phyloP scores from a whole-genome alignment of 352 stramenopile species.

The Phytophthora macrochlamydospora region DNA sequence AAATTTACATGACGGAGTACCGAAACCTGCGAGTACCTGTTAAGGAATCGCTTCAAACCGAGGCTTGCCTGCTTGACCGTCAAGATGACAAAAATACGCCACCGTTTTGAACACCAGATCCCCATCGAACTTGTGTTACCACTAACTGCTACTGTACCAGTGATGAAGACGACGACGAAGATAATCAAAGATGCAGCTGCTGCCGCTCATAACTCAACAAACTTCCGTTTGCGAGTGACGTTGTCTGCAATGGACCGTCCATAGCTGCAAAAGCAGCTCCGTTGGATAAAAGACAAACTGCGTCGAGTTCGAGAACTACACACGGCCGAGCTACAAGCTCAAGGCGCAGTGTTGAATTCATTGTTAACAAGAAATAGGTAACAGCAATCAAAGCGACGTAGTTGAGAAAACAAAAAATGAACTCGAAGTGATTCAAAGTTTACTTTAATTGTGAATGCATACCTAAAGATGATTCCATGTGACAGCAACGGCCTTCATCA shows the following conservation, averaged over 20 bases:
- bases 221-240: background rate
- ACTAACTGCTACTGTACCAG: slow-evolving; percentile 19
- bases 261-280: slow-evolving; percentile 24
- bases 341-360: slow-evolving; percentile 27
- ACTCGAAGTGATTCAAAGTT: too few species aligned
- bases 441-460: too few species aligned
- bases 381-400: too few species aligned
- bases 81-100: slow-evolving; percentile 29
- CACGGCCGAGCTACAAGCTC: slow-evolving; percentile 38
- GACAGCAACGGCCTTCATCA: too few species aligned
- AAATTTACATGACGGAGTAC: slow-evolving; percentile 11
- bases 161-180: slow-evolving; percentile 26
- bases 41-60: slow-evolving; percentile 35
- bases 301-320: slow-evolving; percentile 35
- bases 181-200: slow-evolving; percentile 4
- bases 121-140: slow-evolving; percentile 25
- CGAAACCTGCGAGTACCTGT: slow-evolving; percentile 24
- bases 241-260: slow-evolving; percentile 25
- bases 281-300: slow-evolving; percentile 29
- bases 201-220: background rate
- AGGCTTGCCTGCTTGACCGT: slow-evolving; percentile 25
- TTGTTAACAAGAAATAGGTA: background rate
- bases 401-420: too few species aligned
- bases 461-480: too few species aligned
- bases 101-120: slow-evolving; percentile 13